Evolutionary conservation across 441 rosid species (phyloP).

Genomic region (Syzygium syzygioides): DNA sequence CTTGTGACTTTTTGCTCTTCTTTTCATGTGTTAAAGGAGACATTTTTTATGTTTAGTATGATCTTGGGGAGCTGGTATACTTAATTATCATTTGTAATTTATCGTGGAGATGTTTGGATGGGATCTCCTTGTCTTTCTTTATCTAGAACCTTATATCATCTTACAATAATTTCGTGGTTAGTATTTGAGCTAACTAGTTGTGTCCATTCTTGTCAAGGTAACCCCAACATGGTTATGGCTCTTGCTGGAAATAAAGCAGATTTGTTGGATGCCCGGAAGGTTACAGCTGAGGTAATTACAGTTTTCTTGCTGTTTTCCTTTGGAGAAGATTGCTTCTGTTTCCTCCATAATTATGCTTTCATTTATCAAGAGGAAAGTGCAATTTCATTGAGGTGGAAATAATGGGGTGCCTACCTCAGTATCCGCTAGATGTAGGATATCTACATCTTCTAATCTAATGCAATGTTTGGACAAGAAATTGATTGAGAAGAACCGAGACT

Average conservation of each 20-base stretch:
- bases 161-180: background rate
- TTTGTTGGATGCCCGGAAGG: slow-evolving; percentile 74
- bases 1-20: background rate
- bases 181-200: background rate
- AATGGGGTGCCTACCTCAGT: background rate
- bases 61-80: background rate
- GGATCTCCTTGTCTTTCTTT: background rate
- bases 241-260: slow-evolving; percentile 96
- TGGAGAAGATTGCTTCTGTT: background rate
- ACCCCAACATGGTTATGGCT: slow-evolving; percentile 91
- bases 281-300: slow-evolving; percentile 62
- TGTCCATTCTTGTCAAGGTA: slow-evolving; percentile 35
- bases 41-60: background rate
- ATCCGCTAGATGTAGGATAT: background rate
- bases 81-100: background rate
- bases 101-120: background rate
- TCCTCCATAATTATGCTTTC: background rate
- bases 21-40: background rate
- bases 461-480: background rate
- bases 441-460: background rate
- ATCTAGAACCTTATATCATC: background rate
- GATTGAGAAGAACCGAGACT: background rate
- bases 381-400: background rate
- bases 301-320: background rate
- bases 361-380: background rate